These are phyloP conservation scores for Eragrostis nindensis DNA, from an alignment of 176 grass and related monocot genomes.

Conservation along the genomic window DNA sequence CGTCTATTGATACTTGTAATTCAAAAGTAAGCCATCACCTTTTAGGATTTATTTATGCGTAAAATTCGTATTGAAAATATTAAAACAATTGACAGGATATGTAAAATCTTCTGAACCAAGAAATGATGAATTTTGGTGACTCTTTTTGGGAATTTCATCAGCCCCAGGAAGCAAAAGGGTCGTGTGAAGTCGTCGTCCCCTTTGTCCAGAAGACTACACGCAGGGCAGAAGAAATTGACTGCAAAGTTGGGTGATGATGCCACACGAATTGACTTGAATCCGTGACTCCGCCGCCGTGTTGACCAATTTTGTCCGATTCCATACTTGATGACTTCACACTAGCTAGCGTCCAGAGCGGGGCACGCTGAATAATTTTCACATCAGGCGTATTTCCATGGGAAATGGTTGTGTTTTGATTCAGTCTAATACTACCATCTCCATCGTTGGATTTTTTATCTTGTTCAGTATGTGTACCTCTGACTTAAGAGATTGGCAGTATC, in stretches of 20 bases:
- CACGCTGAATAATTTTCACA: neutral
- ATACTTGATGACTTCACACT: conserved; percentile 27
- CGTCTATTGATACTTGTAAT: no score
- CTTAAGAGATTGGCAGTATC: neutral
- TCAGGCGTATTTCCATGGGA: conserved; percentile 25
- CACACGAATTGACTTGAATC: conserved; percentile 29
- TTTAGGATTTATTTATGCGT: no score
- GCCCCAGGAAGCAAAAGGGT: neutral
- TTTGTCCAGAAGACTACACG: neutral
- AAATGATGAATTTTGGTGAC: neutral
- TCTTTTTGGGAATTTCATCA: neutral
- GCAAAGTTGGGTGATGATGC: conserved; percentile 23
- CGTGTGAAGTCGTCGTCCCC: conserved; percentile 28
- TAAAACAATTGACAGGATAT: no score
- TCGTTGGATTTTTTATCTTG: neutral
- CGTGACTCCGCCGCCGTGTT: conserved; percentile 44
- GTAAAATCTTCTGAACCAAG: neutral
- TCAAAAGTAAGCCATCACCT: no score
- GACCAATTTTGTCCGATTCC: conserved; percentile 26
- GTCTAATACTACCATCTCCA: neutral
- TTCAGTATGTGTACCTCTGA: neutral
- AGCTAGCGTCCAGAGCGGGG: conserved; percentile 22
- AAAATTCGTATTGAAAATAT: no score
- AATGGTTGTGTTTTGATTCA: conserved; percentile 22
- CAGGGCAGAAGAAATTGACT: conserved; percentile 15